phyloP scores from a whole-genome alignment of 169 alveolate species.

The Miamiensis avidus region DNA sequence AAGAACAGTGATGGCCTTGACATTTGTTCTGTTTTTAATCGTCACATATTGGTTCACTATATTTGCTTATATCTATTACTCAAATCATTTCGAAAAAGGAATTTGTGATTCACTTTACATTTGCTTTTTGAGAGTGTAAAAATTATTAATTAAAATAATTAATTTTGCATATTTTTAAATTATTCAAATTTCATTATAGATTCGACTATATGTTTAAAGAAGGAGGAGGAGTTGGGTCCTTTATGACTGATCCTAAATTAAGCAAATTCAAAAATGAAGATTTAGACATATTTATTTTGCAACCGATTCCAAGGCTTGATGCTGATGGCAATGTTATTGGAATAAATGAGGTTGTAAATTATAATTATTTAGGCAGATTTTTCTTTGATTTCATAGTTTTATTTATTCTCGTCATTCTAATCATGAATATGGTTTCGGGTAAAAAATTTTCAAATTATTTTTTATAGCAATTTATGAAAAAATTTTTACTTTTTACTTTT shows the following conservation, averaged over 20 bases:
- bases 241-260: conserved; percentile 8
- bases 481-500: background rate
- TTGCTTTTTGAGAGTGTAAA: conserved; percentile 16
- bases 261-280: background rate
- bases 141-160: too few relatives aligned
- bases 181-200: too few relatives aligned
- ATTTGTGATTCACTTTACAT: conserved; percentile 22
- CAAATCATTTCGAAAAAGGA: conserved; percentile 28
- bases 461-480: background rate
- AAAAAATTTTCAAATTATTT: background rate
- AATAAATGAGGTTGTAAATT: conserved; percentile 2
- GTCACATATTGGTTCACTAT: conserved; percentile 34
- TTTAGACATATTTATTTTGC: background rate
- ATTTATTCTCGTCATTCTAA: conserved; percentile 32
- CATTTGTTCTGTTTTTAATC: conserved; percentile 38
- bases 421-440: conserved; percentile 51
- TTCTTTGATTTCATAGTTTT: conserved; percentile 36
- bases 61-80: conserved; percentile 23
- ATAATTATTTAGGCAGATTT: conserved; percentile 28
- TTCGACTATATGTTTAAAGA: conserved; percentile 40
- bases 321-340: background rate
- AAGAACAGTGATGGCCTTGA: conserved; percentile 27
- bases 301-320: background rate
- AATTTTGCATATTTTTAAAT: too few relatives aligned
- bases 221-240: conserved; percentile 42